These are phyloP conservation scores for Rhodotorula diobovata DNA, from an alignment of 768 basidiomycete species.

Conservation along the genomic window DNA sequence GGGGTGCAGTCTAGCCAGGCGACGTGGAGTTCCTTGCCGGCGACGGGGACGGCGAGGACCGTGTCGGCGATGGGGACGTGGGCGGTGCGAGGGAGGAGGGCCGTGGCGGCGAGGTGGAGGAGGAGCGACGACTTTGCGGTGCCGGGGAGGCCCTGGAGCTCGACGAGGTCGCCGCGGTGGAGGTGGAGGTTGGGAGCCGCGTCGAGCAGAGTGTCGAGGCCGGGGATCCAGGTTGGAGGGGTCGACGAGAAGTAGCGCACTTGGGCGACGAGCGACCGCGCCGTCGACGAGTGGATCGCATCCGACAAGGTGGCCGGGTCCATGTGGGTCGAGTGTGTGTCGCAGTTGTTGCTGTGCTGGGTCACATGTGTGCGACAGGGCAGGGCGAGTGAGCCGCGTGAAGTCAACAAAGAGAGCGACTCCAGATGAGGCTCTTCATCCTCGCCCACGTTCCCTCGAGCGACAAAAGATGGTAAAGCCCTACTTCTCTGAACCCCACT, in stretches of 20 bases:
- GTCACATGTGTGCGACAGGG: no score
- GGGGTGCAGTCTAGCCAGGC: conserved; percentile 66
- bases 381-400: background rate
- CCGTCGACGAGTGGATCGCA: background rate
- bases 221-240: conserved; percentile 37
- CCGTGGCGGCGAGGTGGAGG: conserved; percentile 60
- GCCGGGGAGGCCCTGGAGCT: conserved; percentile 68
- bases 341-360: no score
- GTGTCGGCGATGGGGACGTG: conserved; percentile 22
- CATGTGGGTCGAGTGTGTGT: background rate
- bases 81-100: conserved; percentile 54
- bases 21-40: conserved; percentile 63
- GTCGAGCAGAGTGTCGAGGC: conserved; percentile 40
- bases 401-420: no score
- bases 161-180: conserved; percentile 61
- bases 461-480: no score
- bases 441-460: no score
- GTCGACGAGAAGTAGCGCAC: conserved; percentile 18
- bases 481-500: no score
- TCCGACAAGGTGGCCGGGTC: conserved; percentile 2
- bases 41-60: conserved; percentile 45
- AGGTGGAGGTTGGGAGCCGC: conserved; percentile 41
- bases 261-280: conserved; percentile 12
- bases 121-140: conserved; percentile 77
- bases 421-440: no score